phyloP scores from a whole-genome alignment of 2,329 filamentous ascomycete genomes.

The Thyridium curvatum region DNA sequence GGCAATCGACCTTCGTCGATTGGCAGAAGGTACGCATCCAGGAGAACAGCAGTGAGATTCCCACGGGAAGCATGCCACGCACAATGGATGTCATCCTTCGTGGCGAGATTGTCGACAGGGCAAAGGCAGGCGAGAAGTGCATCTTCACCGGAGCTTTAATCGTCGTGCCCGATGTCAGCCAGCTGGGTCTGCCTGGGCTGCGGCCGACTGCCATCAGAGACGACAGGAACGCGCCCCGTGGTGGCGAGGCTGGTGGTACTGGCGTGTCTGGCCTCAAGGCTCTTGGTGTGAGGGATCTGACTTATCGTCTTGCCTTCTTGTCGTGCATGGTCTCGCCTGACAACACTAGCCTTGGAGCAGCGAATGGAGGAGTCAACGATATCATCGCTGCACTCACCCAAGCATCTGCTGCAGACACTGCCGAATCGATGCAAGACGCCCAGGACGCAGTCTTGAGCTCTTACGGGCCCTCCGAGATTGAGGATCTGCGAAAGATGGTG shows the following conservation, averaged over 20 bases:
- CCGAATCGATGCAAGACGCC: slow-evolving; percentile 72
- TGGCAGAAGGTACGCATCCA: slow-evolving; percentile 99
- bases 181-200: slow-evolving; percentile 82
- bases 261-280: slow-evolving; percentile 87
- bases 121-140: slow-evolving; percentile 96
- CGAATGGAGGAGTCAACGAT: slow-evolving; percentile 72
- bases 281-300: slow-evolving; percentile 89
- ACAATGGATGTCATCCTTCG: slow-evolving; percentile 96
- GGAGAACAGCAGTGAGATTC: slow-evolving; percentile 97
- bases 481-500: slow-evolving; percentile 87
- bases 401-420: slow-evolving; percentile 57
- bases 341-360: slow-evolving; percentile 68
- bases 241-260: slow-evolving; percentile 72
- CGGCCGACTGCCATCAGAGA: slow-evolving; percentile 80
- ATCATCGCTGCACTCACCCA: slow-evolving; percentile 81
- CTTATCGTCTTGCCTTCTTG: slow-evolving; percentile 93
- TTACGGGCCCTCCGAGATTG: slow-evolving; percentile 79
- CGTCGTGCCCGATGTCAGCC: slow-evolving; percentile 93
- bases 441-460: slow-evolving; percentile 84
- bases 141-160: slow-evolving; percentile 96
- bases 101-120: slow-evolving; percentile 94
- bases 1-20: slow-evolving; percentile 95
- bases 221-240: slow-evolving; percentile 64
- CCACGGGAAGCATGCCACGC: slow-evolving; percentile 95
- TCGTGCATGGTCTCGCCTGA: slow-evolving; percentile 95